Conservation (phyloP, 225 moss, liverwort and hornwort species). For the Ulota crispa region DNA sequence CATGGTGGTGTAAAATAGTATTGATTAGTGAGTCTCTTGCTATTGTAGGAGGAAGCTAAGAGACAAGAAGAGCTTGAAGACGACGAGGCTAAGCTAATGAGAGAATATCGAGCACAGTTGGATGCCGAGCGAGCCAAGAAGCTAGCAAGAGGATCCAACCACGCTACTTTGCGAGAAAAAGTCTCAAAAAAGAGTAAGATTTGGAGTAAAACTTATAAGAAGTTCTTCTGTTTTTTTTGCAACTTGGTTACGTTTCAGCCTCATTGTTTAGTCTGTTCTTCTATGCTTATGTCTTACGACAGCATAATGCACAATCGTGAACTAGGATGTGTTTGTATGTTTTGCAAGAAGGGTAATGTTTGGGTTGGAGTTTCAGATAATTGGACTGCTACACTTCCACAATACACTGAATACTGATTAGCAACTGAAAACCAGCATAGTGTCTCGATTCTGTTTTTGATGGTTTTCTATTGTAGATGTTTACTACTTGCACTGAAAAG, state of each 20-base stretch:
- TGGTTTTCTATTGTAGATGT: background rate
- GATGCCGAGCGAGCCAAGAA: slow-evolving; percentile 97
- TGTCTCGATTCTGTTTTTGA: slow-evolving; percentile 4
- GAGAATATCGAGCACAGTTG: slow-evolving; percentile 95
- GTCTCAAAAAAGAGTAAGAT: slow-evolving; percentile 65
- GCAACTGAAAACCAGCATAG: background rate
- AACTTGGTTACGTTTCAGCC: background rate
- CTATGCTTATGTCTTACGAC: background rate
- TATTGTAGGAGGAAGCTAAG: slow-evolving; percentile 92
- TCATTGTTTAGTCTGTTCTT: background rate
- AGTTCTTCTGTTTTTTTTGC: background rate
- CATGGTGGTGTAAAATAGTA: background rate
- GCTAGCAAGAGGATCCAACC: slow-evolving; percentile 93
- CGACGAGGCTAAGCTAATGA: slow-evolving; percentile 94
- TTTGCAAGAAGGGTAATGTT: slow-evolving; percentile 9
- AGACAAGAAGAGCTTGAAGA: slow-evolving; percentile 95
- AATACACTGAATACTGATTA: background rate
- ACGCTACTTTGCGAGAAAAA: slow-evolving; percentile 77
- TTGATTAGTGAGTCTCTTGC: background rate
- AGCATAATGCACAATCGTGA: background rate
- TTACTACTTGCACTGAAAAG: background rate
- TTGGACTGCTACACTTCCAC: background rate
- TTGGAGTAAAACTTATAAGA: background rate
- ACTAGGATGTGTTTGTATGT: background rate
- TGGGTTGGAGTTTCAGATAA: background rate